Evolutionary conservation across 495 filamentous ascomycete species (phyloP).

Genomic region (Aspergillus biplanus): DNA sequence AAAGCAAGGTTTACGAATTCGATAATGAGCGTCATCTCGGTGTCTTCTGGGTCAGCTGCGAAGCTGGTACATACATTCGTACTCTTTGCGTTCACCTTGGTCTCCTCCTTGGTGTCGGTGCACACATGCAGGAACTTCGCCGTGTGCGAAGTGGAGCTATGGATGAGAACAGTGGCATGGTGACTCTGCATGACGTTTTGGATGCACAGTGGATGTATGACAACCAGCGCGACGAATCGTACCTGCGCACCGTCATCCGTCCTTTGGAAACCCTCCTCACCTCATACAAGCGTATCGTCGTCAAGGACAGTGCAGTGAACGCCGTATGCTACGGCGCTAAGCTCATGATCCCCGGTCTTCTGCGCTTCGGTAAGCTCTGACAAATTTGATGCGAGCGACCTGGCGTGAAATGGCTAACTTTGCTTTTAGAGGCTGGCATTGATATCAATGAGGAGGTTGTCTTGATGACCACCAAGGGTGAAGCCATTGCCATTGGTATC

Average conservation of each 20-base stretch:
- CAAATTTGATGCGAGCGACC: not conserved
- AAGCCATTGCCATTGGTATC: constrained; percentile 94
- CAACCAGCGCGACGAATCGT: constrained; percentile 86
- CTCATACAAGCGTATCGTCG: constrained; percentile 91
- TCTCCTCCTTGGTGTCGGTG: constrained; percentile 88
- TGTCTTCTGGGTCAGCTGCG: constrained; percentile 99
- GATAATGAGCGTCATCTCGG: constrained; percentile 97
- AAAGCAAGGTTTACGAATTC: constrained; percentile 93
- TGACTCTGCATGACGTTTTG: constrained; percentile 93
- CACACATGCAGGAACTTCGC: constrained; percentile 97
- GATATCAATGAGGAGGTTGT: constrained; percentile 92
- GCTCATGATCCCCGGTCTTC: constrained; percentile 93
- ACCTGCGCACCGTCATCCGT: constrained; percentile 83
- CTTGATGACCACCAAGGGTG: constrained; percentile 96
- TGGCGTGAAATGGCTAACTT: constrained; percentile 27
- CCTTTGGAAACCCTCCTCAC: constrained; percentile 90
- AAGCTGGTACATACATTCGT: constrained; percentile 97
- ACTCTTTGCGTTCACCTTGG: constrained; percentile 97
- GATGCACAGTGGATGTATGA: constrained; percentile 94
- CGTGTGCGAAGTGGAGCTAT: constrained; percentile 93
- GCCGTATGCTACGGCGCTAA: constrained; percentile 98
- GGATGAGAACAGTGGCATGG: constrained; percentile 83
- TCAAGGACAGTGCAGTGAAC: constrained; percentile 95
- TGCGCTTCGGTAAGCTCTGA: constrained; percentile 72
- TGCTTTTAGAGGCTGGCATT: constrained; percentile 71